phyloP scores from a whole-genome alignment of 73 alveolate species.

The Stentor roeselii region DNA sequence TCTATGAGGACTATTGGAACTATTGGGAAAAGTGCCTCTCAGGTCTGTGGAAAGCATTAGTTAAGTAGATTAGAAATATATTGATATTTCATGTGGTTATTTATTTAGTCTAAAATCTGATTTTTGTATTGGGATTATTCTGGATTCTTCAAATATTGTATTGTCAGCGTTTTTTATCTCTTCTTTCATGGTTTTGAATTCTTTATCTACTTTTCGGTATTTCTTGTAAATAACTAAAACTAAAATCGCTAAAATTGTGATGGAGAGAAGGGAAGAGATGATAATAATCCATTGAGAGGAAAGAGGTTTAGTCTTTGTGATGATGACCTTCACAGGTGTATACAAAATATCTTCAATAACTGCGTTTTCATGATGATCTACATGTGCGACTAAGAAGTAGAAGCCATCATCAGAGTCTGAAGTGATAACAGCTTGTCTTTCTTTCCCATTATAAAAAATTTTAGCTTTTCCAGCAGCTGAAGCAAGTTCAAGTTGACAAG shows the following conservation, averaged over 20 bases:
- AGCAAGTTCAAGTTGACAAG: not conserved
- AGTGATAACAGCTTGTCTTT: not conserved
- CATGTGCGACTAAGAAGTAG: not conserved
- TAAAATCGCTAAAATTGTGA: not conserved
- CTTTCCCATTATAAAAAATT: not conserved
- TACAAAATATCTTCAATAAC: too few relatives aligned
- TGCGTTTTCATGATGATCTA: not conserved
- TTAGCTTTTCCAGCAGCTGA: not conserved
- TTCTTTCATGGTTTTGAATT: too few relatives aligned
- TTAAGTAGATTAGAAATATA: too few relatives aligned
- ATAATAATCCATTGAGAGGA: too few relatives aligned
- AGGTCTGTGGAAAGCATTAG: too few relatives aligned
- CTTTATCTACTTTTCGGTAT: not conserved
- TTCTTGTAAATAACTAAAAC: not conserved
- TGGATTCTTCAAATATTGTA: too few relatives aligned
- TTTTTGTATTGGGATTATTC: too few relatives aligned
- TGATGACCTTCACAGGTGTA: not conserved
- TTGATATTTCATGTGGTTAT: too few relatives aligned
- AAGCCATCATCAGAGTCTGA: not conserved
- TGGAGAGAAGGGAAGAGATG: not conserved
- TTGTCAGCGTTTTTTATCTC: not conserved
- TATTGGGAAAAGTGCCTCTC: too few relatives aligned
- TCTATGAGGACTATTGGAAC: too few relatives aligned
- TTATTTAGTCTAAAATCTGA: too few relatives aligned
- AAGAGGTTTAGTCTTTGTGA: not conserved